Conservation (phyloP, 2,329 filamentous ascomycete species). For the Blastomyces gilchristii region DNA sequence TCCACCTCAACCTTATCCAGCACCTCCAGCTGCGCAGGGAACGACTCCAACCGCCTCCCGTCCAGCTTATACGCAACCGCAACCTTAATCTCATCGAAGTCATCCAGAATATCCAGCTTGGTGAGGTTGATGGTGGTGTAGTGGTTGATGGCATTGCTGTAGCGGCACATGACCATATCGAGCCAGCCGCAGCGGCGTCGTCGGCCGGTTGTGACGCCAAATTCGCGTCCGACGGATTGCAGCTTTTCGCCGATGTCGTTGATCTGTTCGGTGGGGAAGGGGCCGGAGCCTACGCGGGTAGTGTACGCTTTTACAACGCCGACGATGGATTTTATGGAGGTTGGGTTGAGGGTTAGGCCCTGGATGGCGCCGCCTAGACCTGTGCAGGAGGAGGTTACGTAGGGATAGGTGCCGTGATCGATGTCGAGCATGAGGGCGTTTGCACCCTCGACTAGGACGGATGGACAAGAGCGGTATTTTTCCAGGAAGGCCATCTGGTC, state of each 20-base stretch:
- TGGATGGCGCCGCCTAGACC: constrained; percentile 44
- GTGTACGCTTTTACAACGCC: constrained; percentile 58
- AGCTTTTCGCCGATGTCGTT: constrained; percentile 49
- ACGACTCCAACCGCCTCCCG: constrained; percentile 43
- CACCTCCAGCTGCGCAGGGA: constrained; percentile 47
- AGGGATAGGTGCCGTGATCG: constrained; percentile 44
- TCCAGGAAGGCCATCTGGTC: constrained; percentile 44
- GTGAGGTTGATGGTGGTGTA: constrained; percentile 51
- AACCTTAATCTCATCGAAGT: constrained; percentile 53
- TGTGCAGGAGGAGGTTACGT: constrained; percentile 40
- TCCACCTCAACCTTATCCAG: constrained; percentile 46
- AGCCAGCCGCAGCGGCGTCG: constrained; percentile 55
- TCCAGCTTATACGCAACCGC: constrained; percentile 47
- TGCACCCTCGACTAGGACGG: constrained; percentile 53
- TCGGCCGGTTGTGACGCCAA: constrained; percentile 50
- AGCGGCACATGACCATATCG: constrained; percentile 54
- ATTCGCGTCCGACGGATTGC: constrained; percentile 46
- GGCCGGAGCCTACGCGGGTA: constrained; percentile 49
- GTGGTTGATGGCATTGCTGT: constrained; percentile 47
- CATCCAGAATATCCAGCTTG: constrained; percentile 55
- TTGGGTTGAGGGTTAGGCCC: constrained; percentile 49
- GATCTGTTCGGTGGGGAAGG: constrained; percentile 53
- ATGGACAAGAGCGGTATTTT: constrained; percentile 44
- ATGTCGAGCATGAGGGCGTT: constrained; percentile 55
- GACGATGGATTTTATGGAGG: constrained; percentile 48